Percentiles rank a stretch among this genome's conserved stretches.
phyloP scores from a whole-genome alignment of 2,329 filamentous ascomycete genomes.

The Aspergillus jensenii region DNA sequence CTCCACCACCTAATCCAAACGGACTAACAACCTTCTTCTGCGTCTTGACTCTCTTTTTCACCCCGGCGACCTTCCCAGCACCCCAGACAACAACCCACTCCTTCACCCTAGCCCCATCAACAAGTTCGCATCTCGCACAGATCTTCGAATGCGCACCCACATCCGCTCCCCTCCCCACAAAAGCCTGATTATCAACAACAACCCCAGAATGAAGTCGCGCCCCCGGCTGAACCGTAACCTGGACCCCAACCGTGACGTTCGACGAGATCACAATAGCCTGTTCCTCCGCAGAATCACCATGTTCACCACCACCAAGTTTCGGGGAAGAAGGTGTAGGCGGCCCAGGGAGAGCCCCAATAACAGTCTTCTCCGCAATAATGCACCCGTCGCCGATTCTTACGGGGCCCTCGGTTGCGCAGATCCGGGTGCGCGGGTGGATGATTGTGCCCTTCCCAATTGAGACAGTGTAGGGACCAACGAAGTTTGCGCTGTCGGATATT shows the following conservation, averaged over 20 bases:
- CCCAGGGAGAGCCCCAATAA: slow-evolving; percentile 52
- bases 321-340: slow-evolving; percentile 37
- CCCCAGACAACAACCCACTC: slow-evolving; percentile 72
- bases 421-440: slow-evolving; percentile 79
- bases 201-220: slow-evolving; percentile 40
- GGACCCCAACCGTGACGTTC: slow-evolving; percentile 40
- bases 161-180: slow-evolving; percentile 32
- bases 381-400: slow-evolving; percentile 79
- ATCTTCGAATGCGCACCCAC: slow-evolving; percentile 65
- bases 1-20: slow-evolving; percentile 16
- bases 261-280: slow-evolving; percentile 35
- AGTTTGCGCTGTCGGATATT: slow-evolving; percentile 39
- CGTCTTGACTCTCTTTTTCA: slow-evolving; percentile 32
- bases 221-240: slow-evolving; percentile 37
- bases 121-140: slow-evolving; percentile 62
- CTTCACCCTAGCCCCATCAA: slow-evolving; percentile 58
- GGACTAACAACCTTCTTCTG: slow-evolving; percentile 14
- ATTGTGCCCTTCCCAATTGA: slow-evolving; percentile 75
- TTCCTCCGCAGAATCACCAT: slow-evolving; percentile 4
- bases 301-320: not conserved
- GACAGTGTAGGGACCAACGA: slow-evolving; percentile 71
- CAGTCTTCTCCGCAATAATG: slow-evolving; percentile 69
- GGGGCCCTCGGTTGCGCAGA: slow-evolving; percentile 76
- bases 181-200: slow-evolving; percentile 47
- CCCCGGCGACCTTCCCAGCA: slow-evolving; percentile 50